A percentile compares a stretch with the other conserved stretches of the same genome.
Conservation (phyloP, 1,284 basidiomycete genomes). For the Grifola frondosa region DNA sequence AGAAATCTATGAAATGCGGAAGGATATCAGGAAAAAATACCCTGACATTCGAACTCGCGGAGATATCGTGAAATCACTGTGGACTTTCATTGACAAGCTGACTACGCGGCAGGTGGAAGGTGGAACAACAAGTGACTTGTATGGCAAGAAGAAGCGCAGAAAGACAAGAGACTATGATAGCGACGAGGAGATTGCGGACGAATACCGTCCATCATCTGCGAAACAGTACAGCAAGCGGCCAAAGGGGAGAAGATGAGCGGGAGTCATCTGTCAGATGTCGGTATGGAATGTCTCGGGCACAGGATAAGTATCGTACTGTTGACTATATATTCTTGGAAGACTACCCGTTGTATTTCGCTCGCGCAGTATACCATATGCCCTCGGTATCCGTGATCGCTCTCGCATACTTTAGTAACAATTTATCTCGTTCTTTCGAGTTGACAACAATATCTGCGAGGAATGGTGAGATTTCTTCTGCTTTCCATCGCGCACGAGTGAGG, state of each 20-base stretch:
- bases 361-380: slow-evolving; percentile 70
- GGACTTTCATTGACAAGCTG: slow-evolving; percentile 50
- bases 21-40: slow-evolving; percentile 49
- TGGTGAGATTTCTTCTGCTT: slow-evolving; percentile 72
- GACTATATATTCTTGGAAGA: not conserved
- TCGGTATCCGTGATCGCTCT: slow-evolving; percentile 69
- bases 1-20: slow-evolving; percentile 54
- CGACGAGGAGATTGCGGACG: slow-evolving; percentile 10
- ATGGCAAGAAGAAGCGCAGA: slow-evolving; percentile 9
- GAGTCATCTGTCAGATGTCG: not conserved
- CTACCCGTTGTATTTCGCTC: slow-evolving; percentile 38
- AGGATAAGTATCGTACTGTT: not conserved
- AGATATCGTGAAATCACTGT: slow-evolving; percentile 51
- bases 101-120: slow-evolving; percentile 7
- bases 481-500: slow-evolving; percentile 75
- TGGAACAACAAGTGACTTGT: slow-evolving; percentile 8
- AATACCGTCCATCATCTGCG: slow-evolving; percentile 6
- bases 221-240: slow-evolving; percentile 8
- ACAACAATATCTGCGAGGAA: slow-evolving; percentile 81
- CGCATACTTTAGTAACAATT: slow-evolving; percentile 82
- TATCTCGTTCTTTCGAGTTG: slow-evolving; percentile 84
- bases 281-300: not conserved
- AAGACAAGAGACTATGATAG: slow-evolving; percentile 19
- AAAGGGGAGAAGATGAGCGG: slow-evolving; percentile 10
- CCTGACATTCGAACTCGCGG: slow-evolving; percentile 62